These are phyloP conservation scores for Camelina neglecta DNA, from an alignment of 345 rosid species.

Conservation along the genomic window DNA sequence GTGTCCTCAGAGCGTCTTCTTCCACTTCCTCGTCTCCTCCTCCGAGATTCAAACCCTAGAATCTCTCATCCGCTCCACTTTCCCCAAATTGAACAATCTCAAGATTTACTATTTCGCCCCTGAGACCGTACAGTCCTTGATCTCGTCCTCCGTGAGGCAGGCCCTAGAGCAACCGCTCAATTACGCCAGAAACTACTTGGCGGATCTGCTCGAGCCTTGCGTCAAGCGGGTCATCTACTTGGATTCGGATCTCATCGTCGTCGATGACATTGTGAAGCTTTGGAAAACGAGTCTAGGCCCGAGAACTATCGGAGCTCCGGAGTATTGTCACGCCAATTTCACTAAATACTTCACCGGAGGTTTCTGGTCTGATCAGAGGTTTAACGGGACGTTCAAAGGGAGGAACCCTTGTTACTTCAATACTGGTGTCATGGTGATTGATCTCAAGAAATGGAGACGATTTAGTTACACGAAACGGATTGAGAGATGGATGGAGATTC, in stretches of 20 bases:
- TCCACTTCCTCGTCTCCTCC: constrained; percentile 66
- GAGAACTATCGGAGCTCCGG: constrained; percentile 66
- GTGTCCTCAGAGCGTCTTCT: constrained; percentile 73
- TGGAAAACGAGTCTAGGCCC: constrained; percentile 51
- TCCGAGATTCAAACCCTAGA: constrained; percentile 31
- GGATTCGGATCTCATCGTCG: constrained; percentile 63
- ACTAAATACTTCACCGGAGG: constrained; percentile 53
- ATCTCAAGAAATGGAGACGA: constrained; percentile 61
- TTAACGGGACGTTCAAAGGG: constrained; percentile 44
- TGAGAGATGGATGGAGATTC: constrained; percentile 72
- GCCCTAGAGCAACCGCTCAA: constrained; percentile 74
- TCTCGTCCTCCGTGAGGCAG: constrained; percentile 62
- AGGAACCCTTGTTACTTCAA: constrained; percentile 67
- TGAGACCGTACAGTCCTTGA: constrained; percentile 46
- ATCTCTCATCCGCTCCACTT: constrained; percentile 39
- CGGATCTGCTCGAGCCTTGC: constrained; percentile 57
- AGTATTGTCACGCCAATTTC: constrained; percentile 64
- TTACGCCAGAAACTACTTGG: constrained; percentile 69
- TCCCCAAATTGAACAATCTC: constrained; percentile 56
- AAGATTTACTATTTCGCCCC: constrained; percentile 55
- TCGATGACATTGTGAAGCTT: constrained; percentile 61
- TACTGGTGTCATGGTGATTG: constrained; percentile 83
- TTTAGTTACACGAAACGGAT: constrained; percentile 52
- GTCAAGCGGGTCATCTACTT: constrained; percentile 61
- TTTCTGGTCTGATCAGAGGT: constrained; percentile 57